Base-by-base conservation (phyloP, 1,284 basidiomycete genomes). In the Meira nashicola region DNA sequence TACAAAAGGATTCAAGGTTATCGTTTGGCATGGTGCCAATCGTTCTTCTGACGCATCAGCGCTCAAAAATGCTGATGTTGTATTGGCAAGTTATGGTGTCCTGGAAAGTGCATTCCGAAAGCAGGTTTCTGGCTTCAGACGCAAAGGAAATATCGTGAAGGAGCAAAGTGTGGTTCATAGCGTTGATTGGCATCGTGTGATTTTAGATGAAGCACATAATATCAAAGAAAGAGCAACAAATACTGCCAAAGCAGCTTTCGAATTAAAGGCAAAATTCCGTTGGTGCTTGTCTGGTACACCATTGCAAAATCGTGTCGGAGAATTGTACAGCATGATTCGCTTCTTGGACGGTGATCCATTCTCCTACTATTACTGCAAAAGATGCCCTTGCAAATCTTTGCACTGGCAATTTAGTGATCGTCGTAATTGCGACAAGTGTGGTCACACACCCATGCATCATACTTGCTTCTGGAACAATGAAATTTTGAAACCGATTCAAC, bases 221-320 rank as follows among this genome's bases (percentile, higher is more conserved):
- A 95, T 93, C 82, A 96, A 96, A 79, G 92, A 90, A 39, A 84
- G 92, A 12, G 84, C 84, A 1, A 95, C 92, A 62, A 88, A 90
- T 75, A 89, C 89, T 10, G 90, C 94, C 0, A 90, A 89, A 69
- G 92, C 94, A 1, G 89, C 89, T 51, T 96, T 88, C 75, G 89
- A 88, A 8, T 82, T 98, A 7, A 84, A 84, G 50, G 89, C 89
- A 2, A 83, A 86, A 60, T 82, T 90, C 39, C 83, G 90, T 64
- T 98, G 94, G 94, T 90, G 90, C 4, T 82, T 99, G 37, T 96
- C 92, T 25, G 95, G 94, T n/a, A 96, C 93, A n/a, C 93, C 92
- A 0, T 67, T 80, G 40, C 80, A 97, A 79, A 79, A 79, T 57
- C 70, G 94, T 63, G 95, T 99, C 14, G 95, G 95, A 65, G 95